These are phyloP conservation scores for Mesembryanthemum crystallinum DNA, from an alignment of 148 eudicot genomes.

Conservation along the genomic window DNA sequence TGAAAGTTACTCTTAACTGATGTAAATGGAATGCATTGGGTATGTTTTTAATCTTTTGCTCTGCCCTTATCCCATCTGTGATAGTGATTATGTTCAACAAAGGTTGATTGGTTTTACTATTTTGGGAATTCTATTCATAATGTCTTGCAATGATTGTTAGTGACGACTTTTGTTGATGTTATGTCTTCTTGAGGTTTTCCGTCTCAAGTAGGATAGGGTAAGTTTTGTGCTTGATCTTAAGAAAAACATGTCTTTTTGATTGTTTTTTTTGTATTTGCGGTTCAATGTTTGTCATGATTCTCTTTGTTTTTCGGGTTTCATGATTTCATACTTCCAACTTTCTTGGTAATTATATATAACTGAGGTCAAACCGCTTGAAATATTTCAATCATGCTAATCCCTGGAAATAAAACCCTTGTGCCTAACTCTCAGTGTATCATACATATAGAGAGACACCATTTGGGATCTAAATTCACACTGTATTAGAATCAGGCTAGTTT, in stretches of 20 bases:
- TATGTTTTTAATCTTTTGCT: neutral
- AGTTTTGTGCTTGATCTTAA: neutral
- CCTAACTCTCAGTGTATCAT: neutral
- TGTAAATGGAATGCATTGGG: neutral
- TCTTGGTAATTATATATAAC: no score
- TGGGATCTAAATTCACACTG: no score
- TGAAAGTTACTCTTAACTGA: neutral
- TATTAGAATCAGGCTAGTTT: no score
- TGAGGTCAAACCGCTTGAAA: neutral
- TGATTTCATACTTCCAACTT: neutral
- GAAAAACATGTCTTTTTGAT: neutral
- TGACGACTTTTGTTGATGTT: no score
- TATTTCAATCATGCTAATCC: neutral
- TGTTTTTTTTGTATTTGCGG: neutral
- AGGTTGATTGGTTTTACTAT: neutral
- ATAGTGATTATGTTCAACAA: neutral
- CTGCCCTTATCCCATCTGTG: neutral
- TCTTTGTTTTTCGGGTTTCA: neutral
- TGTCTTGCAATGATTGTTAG: no score
- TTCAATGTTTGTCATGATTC: neutral
- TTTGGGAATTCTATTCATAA: neutral
- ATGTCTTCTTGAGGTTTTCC: neutral
- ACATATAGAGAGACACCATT: no score
- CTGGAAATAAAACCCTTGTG: neutral
- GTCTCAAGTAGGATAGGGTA: neutral